phyloP scores from a whole-genome alignment of 2,329 filamentous ascomycete species.

The Geosmithia morbida region DNA sequence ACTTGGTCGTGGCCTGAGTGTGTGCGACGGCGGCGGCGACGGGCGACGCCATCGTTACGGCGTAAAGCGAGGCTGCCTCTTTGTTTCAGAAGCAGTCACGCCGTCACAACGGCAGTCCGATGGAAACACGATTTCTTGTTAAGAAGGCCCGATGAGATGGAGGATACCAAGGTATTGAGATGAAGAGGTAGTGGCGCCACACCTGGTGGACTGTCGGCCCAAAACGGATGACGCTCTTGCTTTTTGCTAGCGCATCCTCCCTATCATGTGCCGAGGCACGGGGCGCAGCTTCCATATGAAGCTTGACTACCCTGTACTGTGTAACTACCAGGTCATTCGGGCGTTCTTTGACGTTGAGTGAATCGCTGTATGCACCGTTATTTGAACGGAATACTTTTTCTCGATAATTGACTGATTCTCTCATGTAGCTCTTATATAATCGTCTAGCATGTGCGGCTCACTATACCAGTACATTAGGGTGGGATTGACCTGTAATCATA shows the following conservation, averaged over 20 bases:
- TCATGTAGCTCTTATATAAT: too few species aligned
- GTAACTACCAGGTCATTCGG: background rate
- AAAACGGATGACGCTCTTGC: background rate
- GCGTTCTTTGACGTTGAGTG: too few species aligned
- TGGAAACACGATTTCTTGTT: background rate
- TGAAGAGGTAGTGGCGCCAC: background rate
- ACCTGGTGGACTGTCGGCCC: background rate
- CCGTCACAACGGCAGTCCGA: background rate
- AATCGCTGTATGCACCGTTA: too few species aligned
- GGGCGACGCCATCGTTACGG: conserved; percentile 2
- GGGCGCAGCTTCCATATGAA: background rate
- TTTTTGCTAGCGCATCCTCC: background rate
- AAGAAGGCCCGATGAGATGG: background rate
- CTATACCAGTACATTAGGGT: too few species aligned
- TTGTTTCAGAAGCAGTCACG: background rate
- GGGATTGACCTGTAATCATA: too few species aligned
- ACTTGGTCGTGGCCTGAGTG: background rate
- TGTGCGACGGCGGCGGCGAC: background rate
- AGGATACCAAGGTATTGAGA: background rate
- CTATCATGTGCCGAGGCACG: background rate
- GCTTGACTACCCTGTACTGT: background rate
- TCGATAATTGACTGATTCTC: too few species aligned
- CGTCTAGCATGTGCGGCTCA: too few species aligned
- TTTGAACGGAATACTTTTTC: too few species aligned
- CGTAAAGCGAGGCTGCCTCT: background rate